phyloP scores from a whole-genome alignment of 1,139 yeast species.

The Yamadazyma triangularis region DNA sequence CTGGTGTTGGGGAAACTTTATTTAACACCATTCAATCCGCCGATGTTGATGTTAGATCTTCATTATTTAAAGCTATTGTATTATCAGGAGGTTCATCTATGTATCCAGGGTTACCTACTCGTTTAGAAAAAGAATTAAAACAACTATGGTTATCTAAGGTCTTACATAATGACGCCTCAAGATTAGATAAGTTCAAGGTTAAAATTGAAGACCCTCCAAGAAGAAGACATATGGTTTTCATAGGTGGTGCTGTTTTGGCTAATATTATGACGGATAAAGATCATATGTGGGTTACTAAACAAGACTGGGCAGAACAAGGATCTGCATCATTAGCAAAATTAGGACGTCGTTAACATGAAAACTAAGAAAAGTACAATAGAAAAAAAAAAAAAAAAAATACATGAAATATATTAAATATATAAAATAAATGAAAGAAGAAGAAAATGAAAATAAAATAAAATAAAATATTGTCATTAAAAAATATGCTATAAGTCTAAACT shows the following conservation, averaged over 20 bases:
- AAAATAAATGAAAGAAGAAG: slow-evolving; percentile 1
- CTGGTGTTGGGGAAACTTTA: slow-evolving; percentile 90
- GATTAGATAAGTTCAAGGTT: slow-evolving; percentile 89
- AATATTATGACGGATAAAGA: slow-evolving; percentile 98
- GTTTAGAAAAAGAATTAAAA: slow-evolving; percentile 92
- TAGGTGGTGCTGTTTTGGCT: slow-evolving; percentile 98
- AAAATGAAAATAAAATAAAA: slow-evolving; percentile 1
- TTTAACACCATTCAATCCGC: slow-evolving; percentile 93
- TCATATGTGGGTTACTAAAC: slow-evolving; percentile 95
- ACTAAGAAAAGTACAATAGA: not conserved
- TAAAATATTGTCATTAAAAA: slow-evolving; percentile 3
- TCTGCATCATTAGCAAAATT: slow-evolving; percentile 77
- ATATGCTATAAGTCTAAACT: slow-evolving; percentile 6
- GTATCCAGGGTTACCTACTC: slow-evolving; percentile 97
- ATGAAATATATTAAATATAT: not conserved
- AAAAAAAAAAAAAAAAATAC: slow-evolving; percentile 1
- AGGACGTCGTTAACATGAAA: slow-evolving; percentile 57
- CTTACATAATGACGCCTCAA: slow-evolving; percentile 78
- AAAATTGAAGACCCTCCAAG: slow-evolving; percentile 98
- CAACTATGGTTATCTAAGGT: slow-evolving; percentile 94
- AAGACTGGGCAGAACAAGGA: slow-evolving; percentile 98
- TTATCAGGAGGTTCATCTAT: slow-evolving; percentile 96
- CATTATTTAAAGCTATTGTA: slow-evolving; percentile 88
- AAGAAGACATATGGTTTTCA: slow-evolving; percentile 97
- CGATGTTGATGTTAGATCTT: slow-evolving; percentile 86